These are phyloP conservation scores for Debaryomyces nepalensis DNA, from an alignment of 1,139 yeast species.

Conservation along the genomic window DNA sequence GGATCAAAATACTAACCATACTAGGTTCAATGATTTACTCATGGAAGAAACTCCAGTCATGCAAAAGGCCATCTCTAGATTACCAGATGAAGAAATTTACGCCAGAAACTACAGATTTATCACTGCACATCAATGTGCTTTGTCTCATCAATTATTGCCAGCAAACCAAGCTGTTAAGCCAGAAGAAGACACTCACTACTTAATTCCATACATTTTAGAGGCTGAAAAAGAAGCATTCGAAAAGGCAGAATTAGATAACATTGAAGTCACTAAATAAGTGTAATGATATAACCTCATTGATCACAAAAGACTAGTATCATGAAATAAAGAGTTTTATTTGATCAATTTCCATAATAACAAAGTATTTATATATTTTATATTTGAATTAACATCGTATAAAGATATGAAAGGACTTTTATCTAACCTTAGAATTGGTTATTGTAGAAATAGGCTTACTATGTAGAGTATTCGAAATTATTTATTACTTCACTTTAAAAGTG, in stretches of 20 bases:
- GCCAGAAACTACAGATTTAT: conserved; percentile 91
- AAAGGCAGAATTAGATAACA: conserved; percentile 85
- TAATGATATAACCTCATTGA: conserved; percentile 8
- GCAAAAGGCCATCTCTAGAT: conserved; percentile 87
- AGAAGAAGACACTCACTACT: conserved; percentile 83
- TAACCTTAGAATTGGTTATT: too few species aligned
- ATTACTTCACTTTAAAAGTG: not conserved
- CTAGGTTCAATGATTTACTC: conserved; percentile 78
- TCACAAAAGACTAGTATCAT: conserved; percentile 11
- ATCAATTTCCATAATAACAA: conserved; percentile 7
- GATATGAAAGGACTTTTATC: too few species aligned
- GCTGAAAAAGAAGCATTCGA: conserved; percentile 93
- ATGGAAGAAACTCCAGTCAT: conserved; percentile 84
- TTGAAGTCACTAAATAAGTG: conserved; percentile 38
- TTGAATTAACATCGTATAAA: conserved; percentile 11
- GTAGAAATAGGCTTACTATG: not conserved
- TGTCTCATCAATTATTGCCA: conserved; percentile 86
- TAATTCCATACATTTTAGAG: conserved; percentile 88
- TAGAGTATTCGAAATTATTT: not conserved
- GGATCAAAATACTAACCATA: conserved; percentile 23
- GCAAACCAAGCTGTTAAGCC: conserved; percentile 76
- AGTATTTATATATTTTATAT: conserved; percentile 7
- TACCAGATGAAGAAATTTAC: conserved; percentile 82
- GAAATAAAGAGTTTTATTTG: conserved; percentile 8
- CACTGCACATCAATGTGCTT: conserved; percentile 87